Base-by-base conservation (phyloP, 208 protist species). In the Acanthamoeba royreba region DNA sequence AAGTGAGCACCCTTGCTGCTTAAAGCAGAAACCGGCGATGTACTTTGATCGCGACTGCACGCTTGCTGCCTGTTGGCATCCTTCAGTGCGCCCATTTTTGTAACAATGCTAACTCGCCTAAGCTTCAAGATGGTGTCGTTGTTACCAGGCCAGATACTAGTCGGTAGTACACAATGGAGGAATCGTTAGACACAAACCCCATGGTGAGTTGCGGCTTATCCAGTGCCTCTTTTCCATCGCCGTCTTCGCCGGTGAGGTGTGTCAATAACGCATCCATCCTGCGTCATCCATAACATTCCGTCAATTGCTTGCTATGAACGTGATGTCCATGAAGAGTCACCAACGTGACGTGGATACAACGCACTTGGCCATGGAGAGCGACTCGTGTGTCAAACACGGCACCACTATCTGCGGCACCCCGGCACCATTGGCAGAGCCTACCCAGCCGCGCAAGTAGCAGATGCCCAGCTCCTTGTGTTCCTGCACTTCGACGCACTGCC, bases 91-190 rank as follows among this genome's bases (percentile, higher is more conserved):
- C n/a, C n/a, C n/a, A n/a, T n/a, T 72, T 72, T 72, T 72, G 61
- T 72, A 28, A 72, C 61, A 72, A 72, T 63, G 43, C 66, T 31
- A 38, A 66, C 55, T 28, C 19, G 4, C 25, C 22, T 28, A 66
- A 45, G n/a, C n/a, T n/a, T n/a, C n/a, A n/a, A 7, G 25, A 81
- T 19, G 74, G 42, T 31, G 31, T 40, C 13, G 83, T 45, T 35
- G 83, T 8, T 1, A 42, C 46, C 35, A 89, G 83, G 25, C 83
- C 83, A 19, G 46, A 7, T 35, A 52, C 47, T 5, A 89, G 4
- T 13, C 83, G 83, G 52, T 89, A 89, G 33, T 89, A 89, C 33
- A 89, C 83, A 15, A 89, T 31, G 25, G 83, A 69, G 11, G 83
- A 89, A 38, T 89, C 83, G 49, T n/a, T 61, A 52, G 46, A 0